phyloP scores from a whole-genome alignment of 495 filamentous ascomycete species.

The Aspergillus asperescens region DNA sequence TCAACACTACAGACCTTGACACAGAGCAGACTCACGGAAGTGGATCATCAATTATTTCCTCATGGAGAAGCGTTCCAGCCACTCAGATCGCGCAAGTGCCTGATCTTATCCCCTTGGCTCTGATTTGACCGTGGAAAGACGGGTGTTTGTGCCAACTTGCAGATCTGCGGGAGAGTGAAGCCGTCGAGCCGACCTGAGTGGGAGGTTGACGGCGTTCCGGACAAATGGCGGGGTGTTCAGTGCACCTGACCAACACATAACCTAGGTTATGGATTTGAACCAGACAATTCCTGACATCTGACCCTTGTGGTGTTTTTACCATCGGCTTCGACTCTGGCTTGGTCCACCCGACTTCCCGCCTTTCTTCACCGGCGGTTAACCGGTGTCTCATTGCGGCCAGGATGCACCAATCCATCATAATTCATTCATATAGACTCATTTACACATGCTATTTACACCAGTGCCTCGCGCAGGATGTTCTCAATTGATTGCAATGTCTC shows the following conservation, averaged over 20 bases:
- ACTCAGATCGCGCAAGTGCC: neutral
- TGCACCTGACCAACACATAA: too few relatives aligned
- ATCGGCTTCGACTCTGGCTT: too few relatives aligned
- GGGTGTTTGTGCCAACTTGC: slow-evolving; percentile 2
- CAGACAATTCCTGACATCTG: too few relatives aligned
- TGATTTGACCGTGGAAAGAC: slow-evolving; percentile 1
- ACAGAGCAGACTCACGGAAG: neutral
- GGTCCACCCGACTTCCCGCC: too few relatives aligned
- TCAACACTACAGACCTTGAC: neutral
- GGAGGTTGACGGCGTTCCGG: neutral
- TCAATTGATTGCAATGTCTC: slow-evolving; percentile 49
- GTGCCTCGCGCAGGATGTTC: slow-evolving; percentile 28
- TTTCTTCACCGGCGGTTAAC: too few relatives aligned
- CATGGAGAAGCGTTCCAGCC: neutral
- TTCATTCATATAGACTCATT: neutral
- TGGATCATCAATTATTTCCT: neutral
- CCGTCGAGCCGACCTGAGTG: too few relatives aligned
- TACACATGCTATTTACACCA: slow-evolving; percentile 14
- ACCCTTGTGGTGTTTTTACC: too few relatives aligned
- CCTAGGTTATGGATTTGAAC: too few relatives aligned
- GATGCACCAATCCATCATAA: too few relatives aligned
- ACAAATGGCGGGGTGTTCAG: neutral
- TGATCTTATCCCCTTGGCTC: neutral
- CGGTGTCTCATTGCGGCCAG: too few relatives aligned
- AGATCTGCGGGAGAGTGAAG: slow-evolving; percentile 14